These are phyloP conservation scores for Dendrobium huoshanense DNA, from an alignment of 106 monocot genomes.

Conservation along the genomic window DNA sequence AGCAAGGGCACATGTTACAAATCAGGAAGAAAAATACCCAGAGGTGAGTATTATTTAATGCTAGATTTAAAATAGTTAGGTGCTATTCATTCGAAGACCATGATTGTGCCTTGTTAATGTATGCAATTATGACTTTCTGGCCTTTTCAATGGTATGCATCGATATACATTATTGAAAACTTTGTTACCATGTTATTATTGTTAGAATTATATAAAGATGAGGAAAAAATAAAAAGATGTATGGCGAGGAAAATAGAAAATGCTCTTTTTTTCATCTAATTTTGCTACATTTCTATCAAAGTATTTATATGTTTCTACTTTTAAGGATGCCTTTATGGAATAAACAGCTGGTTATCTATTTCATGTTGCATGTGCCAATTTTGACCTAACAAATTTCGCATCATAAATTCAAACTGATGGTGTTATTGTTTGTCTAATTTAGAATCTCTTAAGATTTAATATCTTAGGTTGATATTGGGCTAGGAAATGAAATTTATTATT, in stretches of 20 bases:
- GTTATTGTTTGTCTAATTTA: too few relatives aligned
- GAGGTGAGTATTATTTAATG: slow-evolving; percentile 27
- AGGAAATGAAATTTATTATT: too few relatives aligned
- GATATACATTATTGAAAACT: neutral
- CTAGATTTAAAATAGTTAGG: neutral
- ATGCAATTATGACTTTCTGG: neutral
- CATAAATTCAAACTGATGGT: too few relatives aligned
- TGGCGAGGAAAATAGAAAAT: neutral
- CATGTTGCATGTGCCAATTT: too few relatives aligned
- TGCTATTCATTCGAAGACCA: neutral
- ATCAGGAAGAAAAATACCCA: slow-evolving; percentile 44
- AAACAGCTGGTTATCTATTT: too few relatives aligned
- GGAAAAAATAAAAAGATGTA: neutral
- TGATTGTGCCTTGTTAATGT: neutral
- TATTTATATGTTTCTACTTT: too few relatives aligned
- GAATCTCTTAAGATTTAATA: too few relatives aligned
- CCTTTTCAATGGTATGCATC: neutral
- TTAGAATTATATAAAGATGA: neutral
- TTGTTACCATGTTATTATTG: neutral
- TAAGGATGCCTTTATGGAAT: too few relatives aligned
- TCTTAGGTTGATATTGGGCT: too few relatives aligned
- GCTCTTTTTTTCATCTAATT: too few relatives aligned
- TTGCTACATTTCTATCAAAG: too few relatives aligned
- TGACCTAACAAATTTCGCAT: too few relatives aligned
- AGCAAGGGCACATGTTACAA: slow-evolving; percentile 19